Conservation (phyloP, 129 eudicot genomes). For the Helianthus tuberosus region DNA sequence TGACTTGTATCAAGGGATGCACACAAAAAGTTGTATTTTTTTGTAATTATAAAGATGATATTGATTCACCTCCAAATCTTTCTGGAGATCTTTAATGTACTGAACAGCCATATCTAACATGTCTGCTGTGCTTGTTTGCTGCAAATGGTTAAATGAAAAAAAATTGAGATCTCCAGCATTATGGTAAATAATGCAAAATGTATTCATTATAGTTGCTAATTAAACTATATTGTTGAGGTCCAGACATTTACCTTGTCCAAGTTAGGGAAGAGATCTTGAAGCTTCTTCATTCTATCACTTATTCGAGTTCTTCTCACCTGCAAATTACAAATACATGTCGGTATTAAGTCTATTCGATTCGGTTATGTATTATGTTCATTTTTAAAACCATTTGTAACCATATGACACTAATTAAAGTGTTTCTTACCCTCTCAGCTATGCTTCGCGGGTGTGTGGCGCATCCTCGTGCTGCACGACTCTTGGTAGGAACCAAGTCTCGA, state of each 20-base stretch:
- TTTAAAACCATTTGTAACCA: background rate
- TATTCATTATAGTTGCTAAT: background rate
- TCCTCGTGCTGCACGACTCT: slow-evolving; percentile 85
- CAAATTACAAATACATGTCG: slow-evolving; percentile 6
- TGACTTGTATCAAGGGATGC: no score
- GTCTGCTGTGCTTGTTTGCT: slow-evolving; percentile 95
- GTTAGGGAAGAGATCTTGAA: slow-evolving; percentile 85
- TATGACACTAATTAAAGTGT: background rate
- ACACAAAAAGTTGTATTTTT: no score
- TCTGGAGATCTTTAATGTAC: slow-evolving; percentile 83
- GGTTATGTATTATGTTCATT: background rate
- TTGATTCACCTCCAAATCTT: slow-evolving; percentile 65
- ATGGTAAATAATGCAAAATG: background rate
- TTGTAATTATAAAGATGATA: no score
- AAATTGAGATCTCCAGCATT: background rate
- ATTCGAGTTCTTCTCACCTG: slow-evolving; percentile 87
- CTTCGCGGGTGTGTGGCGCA: slow-evolving; percentile 96
- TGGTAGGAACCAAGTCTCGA: slow-evolving; percentile 63
- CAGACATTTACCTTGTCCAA: slow-evolving; percentile 83
- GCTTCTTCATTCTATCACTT: slow-evolving; percentile 85
- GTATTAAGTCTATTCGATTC: background rate
- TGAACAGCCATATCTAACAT: slow-evolving; percentile 95
- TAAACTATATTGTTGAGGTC: background rate
- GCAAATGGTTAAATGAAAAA: slow-evolving; percentile 25
- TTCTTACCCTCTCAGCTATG: slow-evolving; percentile 90